Percentiles rank a stretch among this genome's conserved stretches.
phyloP scores from a whole-genome alignment of 176 grass and related monocot species.

The Phragmites australis region DNA sequence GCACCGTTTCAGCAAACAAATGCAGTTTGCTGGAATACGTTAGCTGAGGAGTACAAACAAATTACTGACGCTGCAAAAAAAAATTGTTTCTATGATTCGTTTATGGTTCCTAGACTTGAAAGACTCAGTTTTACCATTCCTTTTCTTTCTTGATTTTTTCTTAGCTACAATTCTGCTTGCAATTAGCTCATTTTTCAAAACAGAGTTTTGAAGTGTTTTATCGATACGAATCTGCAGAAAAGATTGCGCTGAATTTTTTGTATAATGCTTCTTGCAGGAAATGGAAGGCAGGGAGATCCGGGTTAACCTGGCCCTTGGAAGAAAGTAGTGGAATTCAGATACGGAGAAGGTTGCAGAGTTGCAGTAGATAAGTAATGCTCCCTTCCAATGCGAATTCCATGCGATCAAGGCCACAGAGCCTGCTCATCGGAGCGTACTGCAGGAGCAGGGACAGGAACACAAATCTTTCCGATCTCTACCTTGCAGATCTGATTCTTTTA shows the following conservation, averaged over 20 bases:
- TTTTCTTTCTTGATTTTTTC: neutral
- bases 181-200: neutral
- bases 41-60: neutral
- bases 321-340: conserved; percentile 39
- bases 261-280: conserved; percentile 48
- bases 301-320: conserved; percentile 69
- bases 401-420: neutral
- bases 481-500: neutral
- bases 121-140: neutral
- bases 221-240: neutral
- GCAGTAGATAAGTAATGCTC: neutral
- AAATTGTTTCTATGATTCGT: neutral
- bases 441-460: neutral
- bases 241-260: neutral
- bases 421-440: neutral
- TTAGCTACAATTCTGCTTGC: neutral
- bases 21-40: neutral
- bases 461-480: neutral
- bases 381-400: neutral
- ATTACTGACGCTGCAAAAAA: neutral
- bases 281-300: conserved; percentile 74
- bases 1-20: neutral
- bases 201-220: neutral
- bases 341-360: neutral
- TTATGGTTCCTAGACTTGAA: neutral